Evolutionary conservation across 345 rosid species (phyloP), one percentile per base, ranked within the genome.

Genomic region (Bretschneidera sinensis): DNA sequence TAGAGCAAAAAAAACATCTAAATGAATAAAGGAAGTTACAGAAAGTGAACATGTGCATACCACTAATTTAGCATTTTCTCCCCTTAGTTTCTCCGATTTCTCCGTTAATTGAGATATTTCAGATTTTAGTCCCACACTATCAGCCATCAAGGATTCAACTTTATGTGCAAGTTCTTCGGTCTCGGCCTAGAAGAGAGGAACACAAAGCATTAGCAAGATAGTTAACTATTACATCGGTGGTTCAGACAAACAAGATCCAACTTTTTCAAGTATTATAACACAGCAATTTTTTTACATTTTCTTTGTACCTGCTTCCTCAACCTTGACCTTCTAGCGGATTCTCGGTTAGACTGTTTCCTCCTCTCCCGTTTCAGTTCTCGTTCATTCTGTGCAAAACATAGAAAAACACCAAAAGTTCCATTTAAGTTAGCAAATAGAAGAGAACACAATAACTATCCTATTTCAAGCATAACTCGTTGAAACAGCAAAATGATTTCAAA

Each of bases 271-370:
- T 14, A 19, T 11, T 2, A n/a, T n/a, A n/a, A n/a, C n/a, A n/a
- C n/a, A 5, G 17, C 1, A 22, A 2, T 39, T 39, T 39, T 14
- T 19, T 24, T 21, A 51, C 4, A n/a, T 14, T 21, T 45, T n/a
- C n/a, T n/a, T n/a, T 51, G 0, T 70, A 90, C 99, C 97, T 94
- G 97, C 78, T 90, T 94, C 76, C 96, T 86, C 73, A 94, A 70
- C 75, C 99, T 85, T 61, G 99, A 94, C 59, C 99, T 84, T 74
- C 97, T 79, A 50, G 97, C 99, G 55, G 99, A 94, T 74, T 94
- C 99, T 71, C 96, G 73, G 70, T 94, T 94, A 7, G 99, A 94
- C 68, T 90, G 99, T 67, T 94, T 94, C 60, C 99, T 80, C 81
- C 83, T 84, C 79, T 94, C 99, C 52, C 96, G 82, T 69, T 94